Evolutionary conservation across 2,329 filamentous ascomycete genomes (phyloP).

Genomic region (Boeremia exigua): DNA sequence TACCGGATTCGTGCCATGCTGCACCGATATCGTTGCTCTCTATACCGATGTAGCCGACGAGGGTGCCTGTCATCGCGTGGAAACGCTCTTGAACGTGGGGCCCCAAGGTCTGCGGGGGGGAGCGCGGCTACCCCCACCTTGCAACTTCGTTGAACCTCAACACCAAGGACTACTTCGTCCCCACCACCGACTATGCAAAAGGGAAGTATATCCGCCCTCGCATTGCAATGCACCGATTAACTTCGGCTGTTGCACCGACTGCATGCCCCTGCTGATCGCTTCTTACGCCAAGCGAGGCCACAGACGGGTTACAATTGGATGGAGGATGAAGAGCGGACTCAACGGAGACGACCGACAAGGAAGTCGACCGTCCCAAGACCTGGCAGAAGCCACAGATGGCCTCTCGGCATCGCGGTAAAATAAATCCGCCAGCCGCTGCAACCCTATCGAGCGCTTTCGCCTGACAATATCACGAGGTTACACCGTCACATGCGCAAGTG

Average conservation of each 20-base stretch:
- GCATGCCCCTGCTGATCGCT: slow-evolving; percentile 10
- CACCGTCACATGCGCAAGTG: slow-evolving; percentile 24
- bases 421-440: slow-evolving; percentile 33
- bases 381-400: slow-evolving; percentile 21
- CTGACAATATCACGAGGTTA: slow-evolving; percentile 28
- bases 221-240: slow-evolving; percentile 28
- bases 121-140: slow-evolving; percentile 17
- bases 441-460: slow-evolving; percentile 21
- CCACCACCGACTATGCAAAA: slow-evolving; percentile 8
- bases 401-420: slow-evolving; percentile 19
- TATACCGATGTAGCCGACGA: slow-evolving; percentile 23
- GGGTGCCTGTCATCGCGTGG: slow-evolving; percentile 26
- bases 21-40: slow-evolving; percentile 28
- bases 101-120: slow-evolving; percentile 18
- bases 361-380: slow-evolving; percentile 5
- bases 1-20: slow-evolving; percentile 29
- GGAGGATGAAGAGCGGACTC: slow-evolving; percentile 6
- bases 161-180: slow-evolving; percentile 9
- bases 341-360: slow-evolving; percentile 10
- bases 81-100: slow-evolving; percentile 26
- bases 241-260: slow-evolving; percentile 22
- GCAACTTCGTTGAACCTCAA: slow-evolving; percentile 8
- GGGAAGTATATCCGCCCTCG: slow-evolving; percentile 21
- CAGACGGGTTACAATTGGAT: neutral
- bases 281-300: slow-evolving; percentile 2